Evolutionary conservation across 2,329 filamentous ascomycete genomes (phyloP), one percentile per base, ranked within the genome.

Genomic region (Waltergamsia citrina): DNA sequence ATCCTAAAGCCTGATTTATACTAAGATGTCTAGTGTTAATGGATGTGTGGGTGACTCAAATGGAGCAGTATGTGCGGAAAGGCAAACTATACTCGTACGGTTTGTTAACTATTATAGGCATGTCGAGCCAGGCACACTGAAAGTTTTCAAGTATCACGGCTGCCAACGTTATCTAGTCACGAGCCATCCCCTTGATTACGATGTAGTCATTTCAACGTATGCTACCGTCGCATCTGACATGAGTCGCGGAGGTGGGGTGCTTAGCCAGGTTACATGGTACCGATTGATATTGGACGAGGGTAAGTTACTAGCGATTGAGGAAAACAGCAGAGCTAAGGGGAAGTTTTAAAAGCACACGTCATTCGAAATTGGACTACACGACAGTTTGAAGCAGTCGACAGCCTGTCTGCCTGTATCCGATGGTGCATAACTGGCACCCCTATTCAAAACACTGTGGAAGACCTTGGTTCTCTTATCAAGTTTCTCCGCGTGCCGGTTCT

Each of bases 401-500:
- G 56, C 1, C 51, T 76, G 1, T 38, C 45, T 2, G 60, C 69
- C 0, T 51, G 54, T 2, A 59, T 55, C 0, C 56, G 70, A 5
- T 74, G 70, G 69, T 71, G 67, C 36, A 46, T 73, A 0, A 66
- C 65, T 0, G 69, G 67, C 0, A 73, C 69, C 0, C 70, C 70
- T 0, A 64, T 74, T 7, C 70, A 74, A 38, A 74, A 74, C 41
- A 55, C 52, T 2, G 50, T 74, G 0, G 60, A 65, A 3, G 71
- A 75, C 14, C 54, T 75, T 2, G 40, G 37, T 4, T 43, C 45
- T 0, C 31, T 48, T 0, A 36, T 40, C 14, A 28, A 25, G 1
- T 48, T 48, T 9, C 38, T 48, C 0, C 33, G 34, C 20, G 29
- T 3, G 16, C 34, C 10, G 20, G 36, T 14, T 25, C 41, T n/a